A percentile compares a stretch with the other conserved stretches of the same genome.
phyloP scores from a whole-genome alignment of 495 filamentous ascomycete genomes.

The Delitschia confertaspora region DNA sequence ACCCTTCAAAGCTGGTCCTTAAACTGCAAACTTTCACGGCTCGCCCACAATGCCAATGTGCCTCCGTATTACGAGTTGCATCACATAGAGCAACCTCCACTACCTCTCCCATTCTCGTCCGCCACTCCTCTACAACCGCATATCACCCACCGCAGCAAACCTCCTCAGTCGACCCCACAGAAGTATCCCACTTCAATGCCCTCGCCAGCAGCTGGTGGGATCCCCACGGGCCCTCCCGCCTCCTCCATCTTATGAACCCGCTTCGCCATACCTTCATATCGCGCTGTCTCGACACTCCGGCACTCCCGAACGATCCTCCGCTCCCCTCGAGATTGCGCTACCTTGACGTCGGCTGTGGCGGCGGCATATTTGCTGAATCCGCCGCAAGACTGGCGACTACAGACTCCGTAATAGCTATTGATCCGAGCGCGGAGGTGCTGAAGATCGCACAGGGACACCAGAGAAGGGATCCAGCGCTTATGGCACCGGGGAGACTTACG shows the following conservation, averaged over 20 bases:
- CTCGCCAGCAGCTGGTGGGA: slow-evolving; percentile 98
- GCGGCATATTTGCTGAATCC: slow-evolving; percentile 90
- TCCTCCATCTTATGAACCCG: slow-evolving; percentile 97
- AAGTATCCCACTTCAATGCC: slow-evolving; percentile 87
- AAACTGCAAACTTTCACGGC: neutral
- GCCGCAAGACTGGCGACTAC: slow-evolving; percentile 68
- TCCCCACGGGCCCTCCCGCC: slow-evolving; percentile 79
- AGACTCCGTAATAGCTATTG: slow-evolving; percentile 66
- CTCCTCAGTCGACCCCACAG: slow-evolving; percentile 57
- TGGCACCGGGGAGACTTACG: slow-evolving; percentile 46
- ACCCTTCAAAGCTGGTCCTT: too few relatives aligned
- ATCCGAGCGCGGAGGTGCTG: slow-evolving; percentile 72
- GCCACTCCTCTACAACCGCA: neutral
- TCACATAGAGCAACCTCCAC: neutral
- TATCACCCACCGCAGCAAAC: too few relatives aligned
- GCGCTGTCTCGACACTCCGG: slow-evolving; percentile 50
- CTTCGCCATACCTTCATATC: slow-evolving; percentile 87
- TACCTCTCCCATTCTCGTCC: neutral
- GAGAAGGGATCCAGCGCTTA: slow-evolving; percentile 52
- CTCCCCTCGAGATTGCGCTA: slow-evolving; percentile 39
- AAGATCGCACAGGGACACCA: slow-evolving; percentile 69
- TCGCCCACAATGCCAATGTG: too few relatives aligned
- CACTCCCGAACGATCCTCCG: slow-evolving; percentile 19
- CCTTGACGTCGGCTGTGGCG: slow-evolving; percentile 92
- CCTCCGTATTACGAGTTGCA: too few relatives aligned